Evolutionary conservation across 768 basidiomycete species (phyloP), one percentile per base, ranked within the genome.

Genomic region (Mycena galopus): DNA sequence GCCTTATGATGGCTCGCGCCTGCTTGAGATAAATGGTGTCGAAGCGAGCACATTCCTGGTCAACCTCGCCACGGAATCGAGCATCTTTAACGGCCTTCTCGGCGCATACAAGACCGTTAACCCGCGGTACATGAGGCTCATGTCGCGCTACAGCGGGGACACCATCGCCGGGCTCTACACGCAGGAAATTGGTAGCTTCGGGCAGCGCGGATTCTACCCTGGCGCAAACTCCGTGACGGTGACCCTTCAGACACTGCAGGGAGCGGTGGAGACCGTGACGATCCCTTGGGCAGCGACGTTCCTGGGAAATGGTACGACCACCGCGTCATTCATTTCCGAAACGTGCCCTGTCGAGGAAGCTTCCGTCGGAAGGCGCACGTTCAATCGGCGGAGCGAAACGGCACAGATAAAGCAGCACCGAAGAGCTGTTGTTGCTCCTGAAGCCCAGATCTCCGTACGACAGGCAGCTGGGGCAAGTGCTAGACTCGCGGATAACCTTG

Each of bases 211-310:
- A 0, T 73, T 69, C 17, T 75, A 73, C 69, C 74, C 74, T 1
- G 74, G 74, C 19, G 55, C 42, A 9, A 44, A 69, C 16, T 55
- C 37, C 2, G 62, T 75, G 17, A 72, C 71, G 21, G 63, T 75
- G 9, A 30, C n/a, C 9, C 58, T 69, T 50, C 44, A 67, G 32
- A 72, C 70, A 11, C 17, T 19, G 16, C 21, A 16, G 39, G 68
- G 59, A 3, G 35, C 10, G 5, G 39, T 57, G 27, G 11, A 66
- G 29, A 14, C 63, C 42, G n/a, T 76, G 32, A 29, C 53, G 7
- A 60, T 76, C 17, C 75, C 75, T 1, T 76, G 75, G 75, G 69
- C 72, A 6, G 75, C 75, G 62, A 73, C 65, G 17, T 73, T 76
- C 35, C 11, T 42, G 6, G 75, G 56, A 32, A 60, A 29, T 0